These are phyloP conservation scores for Diplodia seriata DNA, from an alignment of 2,329 filamentous ascomycete genomes.

Conservation along the genomic window DNA sequence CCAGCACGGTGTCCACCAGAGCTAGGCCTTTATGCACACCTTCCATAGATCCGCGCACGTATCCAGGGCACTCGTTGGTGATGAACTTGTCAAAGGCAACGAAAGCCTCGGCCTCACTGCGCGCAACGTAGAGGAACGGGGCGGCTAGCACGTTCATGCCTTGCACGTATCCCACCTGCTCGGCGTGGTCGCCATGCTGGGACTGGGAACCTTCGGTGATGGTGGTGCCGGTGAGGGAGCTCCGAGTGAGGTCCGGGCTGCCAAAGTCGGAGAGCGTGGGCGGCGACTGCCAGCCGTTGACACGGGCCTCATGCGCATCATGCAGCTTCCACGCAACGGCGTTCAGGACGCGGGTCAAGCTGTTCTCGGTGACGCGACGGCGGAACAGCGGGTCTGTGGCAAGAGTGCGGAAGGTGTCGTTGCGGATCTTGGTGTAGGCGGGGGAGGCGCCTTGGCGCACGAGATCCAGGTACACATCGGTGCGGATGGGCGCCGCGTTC, in stretches of 20 bases:
- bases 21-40: constrained; percentile 92
- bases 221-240: constrained; percentile 35
- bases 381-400: constrained; percentile 98
- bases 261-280: constrained; percentile 58
- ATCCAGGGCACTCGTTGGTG: constrained; percentile 86
- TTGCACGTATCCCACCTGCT: constrained; percentile 89
- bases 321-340: constrained; percentile 93
- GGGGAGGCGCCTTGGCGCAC: constrained; percentile 93
- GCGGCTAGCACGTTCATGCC: constrained; percentile 99
- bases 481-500: constrained; percentile 82
- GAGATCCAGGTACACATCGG: constrained; percentile 86
- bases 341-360: constrained; percentile 90
- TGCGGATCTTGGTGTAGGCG: constrained; percentile 95
- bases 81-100: constrained; percentile 88
- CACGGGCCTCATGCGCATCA: constrained; percentile 71
- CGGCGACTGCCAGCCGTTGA: constrained; percentile 59
- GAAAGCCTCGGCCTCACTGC: constrained; percentile 94
- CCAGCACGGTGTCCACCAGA: constrained; percentile 88
- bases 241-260: constrained; percentile 50
- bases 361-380: constrained; percentile 92
- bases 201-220: constrained; percentile 33
- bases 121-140: constrained; percentile 91
- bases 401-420: constrained; percentile 96
- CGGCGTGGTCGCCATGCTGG: constrained; percentile 43
- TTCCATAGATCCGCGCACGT: constrained; percentile 95